Evolutionary conservation across 306 rosid species (phyloP), one percentile per base, ranked within the genome.

Genomic region (Cucumis melo): DNA sequence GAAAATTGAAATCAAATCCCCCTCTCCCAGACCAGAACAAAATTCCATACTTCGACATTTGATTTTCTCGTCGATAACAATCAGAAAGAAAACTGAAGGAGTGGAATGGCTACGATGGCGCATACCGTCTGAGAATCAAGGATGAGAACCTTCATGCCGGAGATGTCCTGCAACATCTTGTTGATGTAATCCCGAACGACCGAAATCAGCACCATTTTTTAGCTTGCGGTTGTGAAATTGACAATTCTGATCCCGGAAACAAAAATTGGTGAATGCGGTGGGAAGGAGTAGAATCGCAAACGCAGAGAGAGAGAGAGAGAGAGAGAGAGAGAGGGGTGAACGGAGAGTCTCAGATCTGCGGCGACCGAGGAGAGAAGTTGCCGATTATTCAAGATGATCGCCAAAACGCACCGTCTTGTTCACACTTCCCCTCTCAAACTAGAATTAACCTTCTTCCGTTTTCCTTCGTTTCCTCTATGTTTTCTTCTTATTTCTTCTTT

Each of bases 71-170:
- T 74, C 3, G 7, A 32, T 51, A 55, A 53, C 78, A 32, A 36
- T 13, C 78, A 75, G 44, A 24, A 53, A 78, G 20, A 70, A 70
- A 57, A 16, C 48, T 63, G 74, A 73, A 46, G 20, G 8, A n/a
- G 19, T 1, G 19, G 10, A 11, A 64, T 42, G 78, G 48, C 20
- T 42, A 74, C 29, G 74, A 57, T 8, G 38, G 50, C n/a, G 62
- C 36, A 66, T 85, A 94, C 97, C 92, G 99, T 94, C 72, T 92
- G 89, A 78, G 96, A 90, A 90, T 94, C 99, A 41, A 94, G 96
- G 79, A 94, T 82, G 81, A 94, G 96, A 78, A 92, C 99, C 78
- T 92, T 94, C 99, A 94, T 94, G 87, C 99, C 97, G 57, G 96
- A 94, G 81, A 94, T 94, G 87, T 94, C 99, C 80, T 89, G 96